Percentiles rank a stretch among this genome's conserved stretches.
These are phyloP conservation scores for Cladophialophora chaetospira DNA, from an alignment of 2,329 filamentous ascomycete species.

Conservation along the genomic window DNA sequence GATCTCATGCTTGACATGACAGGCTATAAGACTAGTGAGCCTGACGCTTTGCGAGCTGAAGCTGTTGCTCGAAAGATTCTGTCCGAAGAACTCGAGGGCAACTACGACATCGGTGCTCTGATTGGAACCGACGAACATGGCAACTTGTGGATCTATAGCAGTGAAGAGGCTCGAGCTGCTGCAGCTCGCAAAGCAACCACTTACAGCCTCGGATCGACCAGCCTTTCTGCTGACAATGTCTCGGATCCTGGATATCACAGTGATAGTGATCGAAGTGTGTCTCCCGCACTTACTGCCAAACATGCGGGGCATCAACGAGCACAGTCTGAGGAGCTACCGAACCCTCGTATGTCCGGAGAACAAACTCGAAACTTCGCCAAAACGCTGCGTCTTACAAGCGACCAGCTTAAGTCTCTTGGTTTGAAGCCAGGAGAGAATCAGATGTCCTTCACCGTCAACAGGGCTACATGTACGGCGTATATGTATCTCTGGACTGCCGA, in stretches of 20 bases:
- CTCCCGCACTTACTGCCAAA: conserved; percentile 63
- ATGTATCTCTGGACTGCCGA: conserved; percentile 95
- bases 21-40: conserved; percentile 90
- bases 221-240: conserved; percentile 69
- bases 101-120: conserved; percentile 92
- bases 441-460: conserved; percentile 96
- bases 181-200: conserved; percentile 67
- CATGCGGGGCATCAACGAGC: conserved; percentile 53
- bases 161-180: conserved; percentile 90
- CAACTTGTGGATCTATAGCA: conserved; percentile 99
- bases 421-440: conserved; percentile 84
- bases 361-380: conserved; percentile 91
- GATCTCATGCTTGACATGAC: conserved; percentile 99
- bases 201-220: conserved; percentile 53
- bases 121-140: conserved; percentile 95
- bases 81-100: conserved; percentile 87
- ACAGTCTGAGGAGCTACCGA: conserved; percentile 64
- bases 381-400: conserved; percentile 89
- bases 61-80: conserved; percentile 91
- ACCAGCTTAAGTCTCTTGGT: conserved; percentile 84
- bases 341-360: conserved; percentile 57
- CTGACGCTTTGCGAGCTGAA: conserved; percentile 87
- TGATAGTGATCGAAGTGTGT: conserved; percentile 67
- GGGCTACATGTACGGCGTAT: conserved; percentile 84
- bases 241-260: conserved; percentile 96